Evolutionary conservation across 139 green algal species (phyloP).

Genomic region (Closterium sp.): DNA sequence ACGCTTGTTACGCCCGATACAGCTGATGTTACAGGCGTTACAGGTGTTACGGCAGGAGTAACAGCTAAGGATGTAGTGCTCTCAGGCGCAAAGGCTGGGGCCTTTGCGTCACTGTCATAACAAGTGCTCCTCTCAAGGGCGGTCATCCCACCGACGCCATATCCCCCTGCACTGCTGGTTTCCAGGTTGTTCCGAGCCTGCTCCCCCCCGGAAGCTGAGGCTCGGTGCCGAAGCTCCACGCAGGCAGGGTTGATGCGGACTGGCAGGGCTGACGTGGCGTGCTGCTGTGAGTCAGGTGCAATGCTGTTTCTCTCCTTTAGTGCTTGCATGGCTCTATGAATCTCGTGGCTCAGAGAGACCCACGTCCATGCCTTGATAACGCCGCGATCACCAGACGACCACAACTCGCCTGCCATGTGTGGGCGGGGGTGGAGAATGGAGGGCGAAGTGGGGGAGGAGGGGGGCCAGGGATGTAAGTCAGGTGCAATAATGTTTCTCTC

Average conservation of each 20-base stretch:
- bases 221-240: neutral
- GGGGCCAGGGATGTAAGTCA: neutral
- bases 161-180: neutral
- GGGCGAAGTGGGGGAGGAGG: neutral
- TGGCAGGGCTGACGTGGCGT: neutral
- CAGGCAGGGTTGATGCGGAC: neutral
- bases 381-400: constrained; percentile 23
- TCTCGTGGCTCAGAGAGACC: neutral
- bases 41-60: too few species aligned
- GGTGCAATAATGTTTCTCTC: too few species aligned
- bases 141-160: neutral
- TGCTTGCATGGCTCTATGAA: neutral
- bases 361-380: constrained; percentile 27
- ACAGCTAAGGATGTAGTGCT: neutral
- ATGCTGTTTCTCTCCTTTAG: neutral
- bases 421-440: neutral
- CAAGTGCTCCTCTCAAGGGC: too few species aligned
- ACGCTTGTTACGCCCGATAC: too few species aligned
- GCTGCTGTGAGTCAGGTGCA: constrained; percentile 5
- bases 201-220: neutral
- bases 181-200: neutral
- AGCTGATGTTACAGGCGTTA: too few species aligned
- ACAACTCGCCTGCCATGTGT: constrained; percentile 22
- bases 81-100: neutral
- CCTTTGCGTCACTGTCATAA: neutral